Evolutionary conservation across 192 early-diverging fungal species (phyloP).

Genomic region (Pecoramyces ruminantium): DNA sequence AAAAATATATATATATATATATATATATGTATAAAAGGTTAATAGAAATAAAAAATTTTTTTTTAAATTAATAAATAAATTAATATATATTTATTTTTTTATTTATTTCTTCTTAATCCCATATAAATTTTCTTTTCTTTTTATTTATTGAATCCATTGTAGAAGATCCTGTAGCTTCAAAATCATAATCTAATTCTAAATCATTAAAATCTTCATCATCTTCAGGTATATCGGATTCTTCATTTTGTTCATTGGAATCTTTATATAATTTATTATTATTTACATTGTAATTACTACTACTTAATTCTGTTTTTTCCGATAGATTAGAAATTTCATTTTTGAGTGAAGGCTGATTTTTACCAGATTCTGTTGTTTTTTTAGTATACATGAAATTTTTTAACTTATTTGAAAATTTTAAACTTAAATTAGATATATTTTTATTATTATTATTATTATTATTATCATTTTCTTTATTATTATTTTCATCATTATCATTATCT

Average conservation of each 20-base stretch:
- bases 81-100: no score
- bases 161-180: neutral
- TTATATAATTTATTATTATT: neutral
- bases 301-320: neutral
- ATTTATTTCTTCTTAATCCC: no score
- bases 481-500: neutral
- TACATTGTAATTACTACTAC: neutral
- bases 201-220: neutral
- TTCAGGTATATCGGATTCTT: neutral
- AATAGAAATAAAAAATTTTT: no score
- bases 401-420: neutral
- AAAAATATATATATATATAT: no score
- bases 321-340: neutral
- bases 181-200: neutral
- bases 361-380: neutral
- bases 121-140: neutral
- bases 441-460: neutral
- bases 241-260: neutral
- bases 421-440: neutral
- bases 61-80: no score
- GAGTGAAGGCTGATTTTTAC: neutral
- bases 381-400: neutral
- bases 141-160: neutral
- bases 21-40: no score
- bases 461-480: neutral